Conservation (phyloP, 2,329 filamentous ascomycete genomes). For the Teratosphaeria destructans region DNA sequence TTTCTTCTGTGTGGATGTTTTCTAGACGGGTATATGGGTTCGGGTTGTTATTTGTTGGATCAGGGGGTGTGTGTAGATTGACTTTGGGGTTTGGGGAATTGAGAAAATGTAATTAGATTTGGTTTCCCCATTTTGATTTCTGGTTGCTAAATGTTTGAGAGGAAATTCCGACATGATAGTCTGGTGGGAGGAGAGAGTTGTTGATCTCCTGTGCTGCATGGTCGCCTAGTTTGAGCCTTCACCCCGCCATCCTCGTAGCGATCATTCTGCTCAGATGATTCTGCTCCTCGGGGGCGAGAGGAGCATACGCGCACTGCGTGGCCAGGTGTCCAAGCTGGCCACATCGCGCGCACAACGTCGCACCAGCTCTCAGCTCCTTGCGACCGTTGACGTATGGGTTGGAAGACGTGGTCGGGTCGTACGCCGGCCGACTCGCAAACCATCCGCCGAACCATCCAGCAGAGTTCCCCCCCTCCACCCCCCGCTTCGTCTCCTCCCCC, state of each 20-base stretch:
- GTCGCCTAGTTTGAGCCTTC: too few relatives aligned
- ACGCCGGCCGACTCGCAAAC: background rate
- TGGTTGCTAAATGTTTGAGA: too few relatives aligned
- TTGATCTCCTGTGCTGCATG: too few relatives aligned
- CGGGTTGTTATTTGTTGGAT: background rate
- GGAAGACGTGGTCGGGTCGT: background rate
- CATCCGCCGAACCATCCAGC: background rate
- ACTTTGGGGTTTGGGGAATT: too few relatives aligned
- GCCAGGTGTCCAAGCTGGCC: background rate
- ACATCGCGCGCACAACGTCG: background rate
- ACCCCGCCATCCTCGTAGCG: background rate
- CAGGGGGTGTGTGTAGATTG: too few relatives aligned
- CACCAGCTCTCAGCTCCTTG: background rate
- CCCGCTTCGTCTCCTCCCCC: background rate
- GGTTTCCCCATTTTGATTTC: too few relatives aligned
- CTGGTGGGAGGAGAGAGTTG: too few relatives aligned
- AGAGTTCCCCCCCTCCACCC: background rate
- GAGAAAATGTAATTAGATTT: too few relatives aligned
- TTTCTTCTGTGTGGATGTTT: background rate
- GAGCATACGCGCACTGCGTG: background rate
- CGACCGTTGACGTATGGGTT: conserved; percentile 1
- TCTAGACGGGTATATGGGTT: background rate
- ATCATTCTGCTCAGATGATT: background rate
- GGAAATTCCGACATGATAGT: too few relatives aligned
- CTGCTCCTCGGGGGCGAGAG: background rate